Evolutionary conservation across 345 rosid genomes (phyloP), one percentile per base, ranked within the genome.

Genomic region (Trapa bicornis): DNA sequence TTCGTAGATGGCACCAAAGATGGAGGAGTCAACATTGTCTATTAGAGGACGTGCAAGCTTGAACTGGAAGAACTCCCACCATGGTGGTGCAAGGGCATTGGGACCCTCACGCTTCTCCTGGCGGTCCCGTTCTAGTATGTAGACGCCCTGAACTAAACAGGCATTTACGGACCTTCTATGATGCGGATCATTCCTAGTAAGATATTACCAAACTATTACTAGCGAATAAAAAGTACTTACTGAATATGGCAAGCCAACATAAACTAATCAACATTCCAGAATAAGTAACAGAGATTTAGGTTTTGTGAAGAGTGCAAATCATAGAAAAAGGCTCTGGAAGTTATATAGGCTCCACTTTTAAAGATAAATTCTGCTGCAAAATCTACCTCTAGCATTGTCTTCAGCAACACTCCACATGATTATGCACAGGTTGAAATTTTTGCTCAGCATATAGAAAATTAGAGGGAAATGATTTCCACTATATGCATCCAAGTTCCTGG

Each of bases 21-120:
- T 81, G 69, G 91, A 89, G 72, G 74, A 83, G 72, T 89, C 99
- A 16, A 68, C 83, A 39, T 89, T 84, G 41, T 94, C 96, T 1
- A 85, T 82, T n/a, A 91, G 96, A 61, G 77, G 75, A 41, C 78
- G 84, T 61, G 81, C 72, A 74, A 87, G 74, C 56, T 62, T 74
- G 65, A 91, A 94, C 67, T 85, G 79, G 66, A 89, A 89, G 77
- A 85, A 87, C 77, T 84, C 88, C 83, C 96, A 91, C 99, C 99
- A 94, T 15, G 81, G 77, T 41, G 88, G 81, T 72, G 92, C 96
- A 12, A 89, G 71, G 65, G 92, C 91, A 65, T 80, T 73, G 12
- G 80, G 74, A 61, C 79, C 93, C 61, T 78, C 71, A 32, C 94
- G 89, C 67, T 85, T 81, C 67, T 78, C 79, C 76, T 94, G 99